phyloP scores from a whole-genome alignment of 1,284 basidiomycete genomes.

The Prillingera fragicola region DNA sequence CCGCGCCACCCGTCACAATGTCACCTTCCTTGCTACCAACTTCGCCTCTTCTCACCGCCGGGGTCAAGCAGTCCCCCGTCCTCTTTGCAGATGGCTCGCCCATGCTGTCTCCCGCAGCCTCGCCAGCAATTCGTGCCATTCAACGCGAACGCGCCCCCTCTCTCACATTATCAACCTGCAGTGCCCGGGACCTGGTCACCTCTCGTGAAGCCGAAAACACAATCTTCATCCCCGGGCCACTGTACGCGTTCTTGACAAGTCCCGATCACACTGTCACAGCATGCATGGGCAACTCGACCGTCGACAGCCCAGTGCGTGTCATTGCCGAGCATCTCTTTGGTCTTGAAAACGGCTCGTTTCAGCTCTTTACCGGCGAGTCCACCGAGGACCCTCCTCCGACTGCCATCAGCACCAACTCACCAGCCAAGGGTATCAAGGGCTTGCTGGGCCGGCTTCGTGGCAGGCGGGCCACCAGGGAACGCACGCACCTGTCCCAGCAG shows the following conservation, averaged over 20 bases:
- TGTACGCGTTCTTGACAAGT: slow-evolving; percentile 16
- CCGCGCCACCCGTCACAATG: no score
- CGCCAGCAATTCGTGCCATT: slow-evolving; percentile 10
- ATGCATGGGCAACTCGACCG: slow-evolving; percentile 15
- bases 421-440: no score
- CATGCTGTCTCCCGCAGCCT: no score
- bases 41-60: no score
- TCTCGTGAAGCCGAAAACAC: slow-evolving; percentile 6
- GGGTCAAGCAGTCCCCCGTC: no score
- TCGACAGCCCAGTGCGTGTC: slow-evolving; percentile 20
- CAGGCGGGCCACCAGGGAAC: no score
- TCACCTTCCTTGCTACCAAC: no score
- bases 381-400: no score
- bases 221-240: slow-evolving; percentile 11
- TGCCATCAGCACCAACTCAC: no score
- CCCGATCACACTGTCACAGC: slow-evolving; percentile 17
- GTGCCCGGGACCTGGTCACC: slow-evolving; percentile 14
- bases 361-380: slow-evolving; percentile 13
- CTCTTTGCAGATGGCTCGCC: no score
- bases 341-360: slow-evolving; percentile 15
- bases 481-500: no score
- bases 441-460: no score
- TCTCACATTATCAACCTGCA: slow-evolving; percentile 3
- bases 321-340: slow-evolving; percentile 23
- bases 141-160: slow-evolving; percentile 9